These are phyloP conservation scores for Fulvia fulva DNA, from an alignment of 2,329 filamentous ascomycete species.

Conservation along the genomic window DNA sequence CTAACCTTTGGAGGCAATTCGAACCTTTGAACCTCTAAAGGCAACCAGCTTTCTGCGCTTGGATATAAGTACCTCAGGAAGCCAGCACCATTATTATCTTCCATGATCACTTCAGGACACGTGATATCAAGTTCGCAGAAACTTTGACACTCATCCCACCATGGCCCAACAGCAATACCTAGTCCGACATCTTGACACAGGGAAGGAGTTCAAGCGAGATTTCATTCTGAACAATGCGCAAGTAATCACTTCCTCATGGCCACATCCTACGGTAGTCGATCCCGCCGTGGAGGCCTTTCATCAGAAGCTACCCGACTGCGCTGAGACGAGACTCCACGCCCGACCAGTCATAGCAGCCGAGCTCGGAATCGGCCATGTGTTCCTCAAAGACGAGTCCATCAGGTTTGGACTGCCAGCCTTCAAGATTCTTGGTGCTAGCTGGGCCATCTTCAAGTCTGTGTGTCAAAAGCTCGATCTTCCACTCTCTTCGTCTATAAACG, in stretches of 20 bases:
- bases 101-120: too few relatives aligned
- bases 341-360: conserved; percentile 55
- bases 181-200: conserved; percentile 20
- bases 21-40: not conserved
- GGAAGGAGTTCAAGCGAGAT: conserved; percentile 11
- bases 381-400: conserved; percentile 67
- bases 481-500: conserved; percentile 41
- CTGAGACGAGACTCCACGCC: conserved; percentile 51
- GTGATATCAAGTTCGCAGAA: too few relatives aligned
- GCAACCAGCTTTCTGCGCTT: not conserved
- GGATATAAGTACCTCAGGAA: not conserved
- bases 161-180: conserved; percentile 18
- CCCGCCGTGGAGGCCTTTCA: conserved; percentile 49
- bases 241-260: not conserved
- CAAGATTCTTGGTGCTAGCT: conserved; percentile 77
- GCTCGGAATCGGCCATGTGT: conserved; percentile 55
- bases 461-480: conserved; percentile 43
- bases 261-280: conserved; percentile 7
- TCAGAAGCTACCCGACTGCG: conserved; percentile 53
- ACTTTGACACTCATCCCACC: too few relatives aligned
- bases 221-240: conserved; percentile 21
- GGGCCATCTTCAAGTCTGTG: conserved; percentile 62
- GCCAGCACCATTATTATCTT: too few relatives aligned
- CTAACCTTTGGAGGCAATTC: conserved; percentile 2
- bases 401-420: conserved; percentile 69